Conservation (phyloP, 2,329 filamentous ascomycete species). For the Alternaria brassicae region DNA sequence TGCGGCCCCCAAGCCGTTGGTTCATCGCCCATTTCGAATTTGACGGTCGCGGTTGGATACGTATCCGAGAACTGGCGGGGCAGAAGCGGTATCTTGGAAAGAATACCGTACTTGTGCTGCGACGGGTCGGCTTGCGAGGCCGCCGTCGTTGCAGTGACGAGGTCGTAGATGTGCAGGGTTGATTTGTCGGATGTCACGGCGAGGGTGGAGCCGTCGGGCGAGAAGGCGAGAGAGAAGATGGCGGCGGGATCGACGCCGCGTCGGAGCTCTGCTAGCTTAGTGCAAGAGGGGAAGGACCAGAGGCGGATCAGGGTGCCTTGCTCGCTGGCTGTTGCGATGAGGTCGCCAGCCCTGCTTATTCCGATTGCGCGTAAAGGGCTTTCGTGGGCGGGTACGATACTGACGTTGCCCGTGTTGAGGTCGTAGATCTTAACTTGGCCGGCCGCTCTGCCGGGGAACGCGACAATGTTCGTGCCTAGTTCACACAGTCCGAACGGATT, state of each 20-base stretch:
- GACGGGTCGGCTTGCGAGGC: constrained; percentile 25
- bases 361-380: constrained; percentile 79
- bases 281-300: constrained; percentile 80
- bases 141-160: constrained; percentile 57
- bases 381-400: constrained; percentile 90
- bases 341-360: constrained; percentile 78
- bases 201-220: constrained; percentile 77
- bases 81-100: constrained; percentile 82
- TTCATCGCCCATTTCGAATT: constrained; percentile 86
- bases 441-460: constrained; percentile 83
- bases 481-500: constrained; percentile 84
- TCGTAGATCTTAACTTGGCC: constrained; percentile 92
- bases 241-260: constrained; percentile 87
- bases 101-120: constrained; percentile 76
- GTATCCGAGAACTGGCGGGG: constrained; percentile 88
- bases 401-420: constrained; percentile 78
- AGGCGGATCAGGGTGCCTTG: constrained; percentile 90
- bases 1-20: constrained; percentile 46
- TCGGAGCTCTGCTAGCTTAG: constrained; percentile 81
- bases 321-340: constrained; percentile 90
- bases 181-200: constrained; percentile 97
- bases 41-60: constrained; percentile 81
- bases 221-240: constrained; percentile 88
- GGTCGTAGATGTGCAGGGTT: constrained; percentile 91
- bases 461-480: constrained; percentile 74